Evolutionary conservation across 495 filamentous ascomycete genomes (phyloP).

Genomic region (Chaetomium cochliodes): DNA sequence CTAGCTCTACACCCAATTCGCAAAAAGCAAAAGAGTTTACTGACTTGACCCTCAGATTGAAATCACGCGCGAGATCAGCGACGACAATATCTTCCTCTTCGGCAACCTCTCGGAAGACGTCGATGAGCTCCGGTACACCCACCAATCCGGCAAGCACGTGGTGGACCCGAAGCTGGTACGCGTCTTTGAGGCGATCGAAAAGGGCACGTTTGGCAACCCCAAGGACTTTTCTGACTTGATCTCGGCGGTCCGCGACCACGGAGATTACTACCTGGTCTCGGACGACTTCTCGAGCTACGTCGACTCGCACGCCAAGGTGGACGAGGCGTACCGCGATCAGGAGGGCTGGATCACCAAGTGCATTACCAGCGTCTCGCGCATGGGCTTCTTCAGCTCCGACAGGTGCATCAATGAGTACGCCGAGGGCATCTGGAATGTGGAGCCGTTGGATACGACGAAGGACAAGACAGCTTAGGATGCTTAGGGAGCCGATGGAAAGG

Average conservation of each 20-base stretch:
- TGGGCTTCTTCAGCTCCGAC: conserved; percentile 97
- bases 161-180: conserved; percentile 71
- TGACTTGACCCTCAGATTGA: conserved; percentile 65
- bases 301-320: conserved; percentile 83
- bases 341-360: conserved; percentile 88
- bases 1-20: neutral
- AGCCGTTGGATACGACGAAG: conserved; percentile 56
- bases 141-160: conserved; percentile 75
- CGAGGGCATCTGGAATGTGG: conserved; percentile 93
- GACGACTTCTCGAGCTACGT: conserved; percentile 96
- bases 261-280: conserved; percentile 95
- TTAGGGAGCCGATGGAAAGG: neutral
- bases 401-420: conserved; percentile 98
- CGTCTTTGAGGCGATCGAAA: conserved; percentile 81
- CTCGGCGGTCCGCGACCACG: conserved; percentile 80
- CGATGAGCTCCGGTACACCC: conserved; percentile 88
- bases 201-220: conserved; percentile 73
- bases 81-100: conserved; percentile 97
- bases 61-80: conserved; percentile 94
- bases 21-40: neutral
- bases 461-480: neutral
- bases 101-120: conserved; percentile 96
- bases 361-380: conserved; percentile 78
- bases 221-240: conserved; percentile 75
- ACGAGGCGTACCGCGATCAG: conserved; percentile 85